Conservation (phyloP, 495 filamentous ascomycete species). For the Xylaria palmicola region DNA sequence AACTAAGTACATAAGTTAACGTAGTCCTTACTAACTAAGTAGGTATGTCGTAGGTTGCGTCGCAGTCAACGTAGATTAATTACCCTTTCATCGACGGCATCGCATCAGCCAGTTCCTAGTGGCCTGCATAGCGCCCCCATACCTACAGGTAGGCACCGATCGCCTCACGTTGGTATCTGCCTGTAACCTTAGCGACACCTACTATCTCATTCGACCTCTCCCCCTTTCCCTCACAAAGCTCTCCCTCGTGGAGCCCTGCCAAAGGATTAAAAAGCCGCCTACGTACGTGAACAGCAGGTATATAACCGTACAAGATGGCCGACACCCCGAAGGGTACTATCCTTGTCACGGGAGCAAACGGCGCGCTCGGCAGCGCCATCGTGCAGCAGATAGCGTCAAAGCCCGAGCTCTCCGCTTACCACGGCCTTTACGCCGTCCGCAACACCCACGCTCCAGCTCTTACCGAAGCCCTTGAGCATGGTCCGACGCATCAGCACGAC, state of each 20-base stretch:
- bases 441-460: slow-evolving; percentile 30
- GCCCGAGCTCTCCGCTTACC: slow-evolving; percentile 32
- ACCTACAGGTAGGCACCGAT: too few relatives aligned
- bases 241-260: background rate
- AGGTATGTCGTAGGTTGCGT: too few relatives aligned
- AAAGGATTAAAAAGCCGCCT: background rate
- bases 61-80: too few relatives aligned
- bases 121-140: too few relatives aligned
- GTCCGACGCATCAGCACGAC: slow-evolving; percentile 16
- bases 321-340: slow-evolving; percentile 11
- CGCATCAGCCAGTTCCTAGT: too few relatives aligned
- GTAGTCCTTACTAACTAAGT: too few relatives aligned
- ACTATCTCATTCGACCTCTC: background rate
- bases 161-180: background rate
- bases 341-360: slow-evolving; percentile 26
- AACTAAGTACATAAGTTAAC: too few relatives aligned
- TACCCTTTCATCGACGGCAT: too few relatives aligned
- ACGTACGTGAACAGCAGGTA: background rate
- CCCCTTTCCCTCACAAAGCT: background rate
- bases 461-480: slow-evolving; percentile 26
- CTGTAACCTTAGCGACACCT: background rate
- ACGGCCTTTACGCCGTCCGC: slow-evolving; percentile 38
- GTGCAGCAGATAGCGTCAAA: slow-evolving; percentile 44
- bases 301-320: background rate
- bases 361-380: slow-evolving; percentile 45